Evolutionary conservation across 192 early-diverging fungal species (phyloP).

Genomic region (Entomortierella lignicola): DNA sequence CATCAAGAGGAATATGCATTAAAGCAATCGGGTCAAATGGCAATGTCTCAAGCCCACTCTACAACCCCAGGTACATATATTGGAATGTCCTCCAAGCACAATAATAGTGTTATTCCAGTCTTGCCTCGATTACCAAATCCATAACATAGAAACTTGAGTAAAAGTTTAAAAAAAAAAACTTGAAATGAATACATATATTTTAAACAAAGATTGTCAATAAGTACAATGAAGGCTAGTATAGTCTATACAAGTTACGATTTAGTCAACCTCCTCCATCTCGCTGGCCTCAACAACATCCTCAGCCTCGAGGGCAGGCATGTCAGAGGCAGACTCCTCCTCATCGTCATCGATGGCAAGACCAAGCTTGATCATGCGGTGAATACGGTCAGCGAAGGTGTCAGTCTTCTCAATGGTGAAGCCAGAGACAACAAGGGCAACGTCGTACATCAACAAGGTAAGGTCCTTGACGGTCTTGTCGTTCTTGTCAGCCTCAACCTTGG

Average conservation of each 20-base stretch:
- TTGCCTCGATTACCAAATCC: slow-evolving; percentile 30
- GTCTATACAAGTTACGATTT: no score
- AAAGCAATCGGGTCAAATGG: slow-evolving; percentile 22
- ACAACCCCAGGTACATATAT: slow-evolving; percentile 31
- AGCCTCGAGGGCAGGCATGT: slow-evolving; percentile 56
- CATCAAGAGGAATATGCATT: slow-evolving; percentile 40
- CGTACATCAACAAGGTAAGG: slow-evolving; percentile 93
- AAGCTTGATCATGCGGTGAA: slow-evolving; percentile 99
- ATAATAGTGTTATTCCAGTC: slow-evolving; percentile 30
- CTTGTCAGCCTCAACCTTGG: slow-evolving; percentile 93
- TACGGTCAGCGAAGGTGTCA: slow-evolving; percentile 90
- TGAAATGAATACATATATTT: no score
- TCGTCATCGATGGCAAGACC: slow-evolving; percentile 97
- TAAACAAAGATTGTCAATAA: background rate
- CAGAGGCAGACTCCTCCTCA: slow-evolving; percentile 57
- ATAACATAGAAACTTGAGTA: background rate
- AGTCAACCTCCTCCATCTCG: slow-evolving; percentile 54
- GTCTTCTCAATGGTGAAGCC: slow-evolving; percentile 99
- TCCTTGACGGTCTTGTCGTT: slow-evolving; percentile 99
- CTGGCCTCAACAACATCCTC: slow-evolving; percentile 55
- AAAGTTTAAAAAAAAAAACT: no score
- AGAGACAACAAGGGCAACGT: slow-evolving; percentile 94
- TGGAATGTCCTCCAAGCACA: slow-evolving; percentile 26
- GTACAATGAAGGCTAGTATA: slow-evolving; percentile 9
- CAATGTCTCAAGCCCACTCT: slow-evolving; percentile 19